A percentile compares a stretch with the other conserved stretches of the same genome.
Evolutionary conservation across 768 basidiomycete genomes (phyloP).

Genomic region (Boletus subcaerulescens): DNA sequence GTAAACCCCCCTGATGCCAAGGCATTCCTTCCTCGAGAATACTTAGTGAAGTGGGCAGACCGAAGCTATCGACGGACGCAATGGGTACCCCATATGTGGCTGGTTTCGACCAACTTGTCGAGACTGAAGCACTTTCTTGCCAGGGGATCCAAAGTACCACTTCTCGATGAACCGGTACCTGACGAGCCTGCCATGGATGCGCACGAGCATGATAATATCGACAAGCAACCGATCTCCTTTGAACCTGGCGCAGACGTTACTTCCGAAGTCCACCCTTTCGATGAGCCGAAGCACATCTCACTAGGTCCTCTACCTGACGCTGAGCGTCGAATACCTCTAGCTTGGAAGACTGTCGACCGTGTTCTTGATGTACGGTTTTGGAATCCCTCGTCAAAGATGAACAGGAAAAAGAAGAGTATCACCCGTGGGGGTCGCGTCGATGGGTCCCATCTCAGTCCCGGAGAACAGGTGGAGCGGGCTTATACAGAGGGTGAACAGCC

Average conservation of each 20-base stretch:
- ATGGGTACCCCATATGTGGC: constrained; percentile 95
- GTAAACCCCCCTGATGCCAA: constrained; percentile 51
- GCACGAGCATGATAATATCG: constrained; percentile 23
- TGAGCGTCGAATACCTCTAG: constrained; percentile 64
- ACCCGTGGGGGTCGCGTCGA: constrained; percentile 31
- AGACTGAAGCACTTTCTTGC: constrained; percentile 78
- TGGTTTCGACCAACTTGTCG: constrained; percentile 58
- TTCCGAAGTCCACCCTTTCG: constrained; percentile 28
- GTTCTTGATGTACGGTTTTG: constrained; percentile 78
- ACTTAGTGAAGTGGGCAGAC: constrained; percentile 86
- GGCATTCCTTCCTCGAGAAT: constrained; percentile 74
- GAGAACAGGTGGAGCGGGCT: constrained; percentile 34
- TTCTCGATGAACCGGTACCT: constrained; percentile 49
- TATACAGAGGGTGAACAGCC: constrained; percentile 67
- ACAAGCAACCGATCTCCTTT: constrained; percentile 30
- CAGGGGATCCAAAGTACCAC: constrained; percentile 63
- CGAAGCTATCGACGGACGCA: constrained; percentile 74
- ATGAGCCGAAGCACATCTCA: constrained; percentile 28
- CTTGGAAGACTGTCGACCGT: constrained; percentile 92
- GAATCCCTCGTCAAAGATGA: constrained; percentile 34
- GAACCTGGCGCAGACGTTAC: constrained; percentile 41
- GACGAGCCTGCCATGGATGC: constrained; percentile 25
- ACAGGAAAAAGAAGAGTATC: constrained; percentile 18
- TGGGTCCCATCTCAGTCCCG: constrained; percentile 12
- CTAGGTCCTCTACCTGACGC: constrained; percentile 61